Evolutionary conservation across 208 protist genomes (phyloP), one percentile per base, ranked within the genome.

Genomic region (Leishmania arabica): DNA sequence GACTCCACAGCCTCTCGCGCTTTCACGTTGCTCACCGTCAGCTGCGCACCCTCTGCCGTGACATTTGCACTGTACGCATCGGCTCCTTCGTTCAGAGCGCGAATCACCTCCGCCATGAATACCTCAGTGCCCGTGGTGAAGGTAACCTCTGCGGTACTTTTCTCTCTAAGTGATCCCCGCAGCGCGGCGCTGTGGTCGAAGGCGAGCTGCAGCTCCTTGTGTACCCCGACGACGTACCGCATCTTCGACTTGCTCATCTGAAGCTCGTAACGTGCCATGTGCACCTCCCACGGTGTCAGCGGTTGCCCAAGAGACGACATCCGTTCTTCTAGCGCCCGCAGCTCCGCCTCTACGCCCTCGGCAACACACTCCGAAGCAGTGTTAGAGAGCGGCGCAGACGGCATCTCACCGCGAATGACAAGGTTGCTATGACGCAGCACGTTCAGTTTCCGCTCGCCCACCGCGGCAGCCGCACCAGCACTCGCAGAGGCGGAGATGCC

Each of bases 141-240:
- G 7, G 19, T 37, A 19, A 53, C 56, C 40, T 53, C 56, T 56
- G 73, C 3, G 2, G 27, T 51, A 3, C 5, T 31, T 42, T 54
- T 71, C 75, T 81, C 58, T 49, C 4, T 7, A 1, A 80, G 56
- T 24, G 9, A 15, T 27, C 70, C 24, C 2, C 58, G 64, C 21
- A 95, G 76, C 9, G 77, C 42, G 17, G 77, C 71, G 56, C 88
- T 89, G 51, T 60, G 56, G 71, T 96, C 88, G 13, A 98, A 78
- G 9, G 91, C 90, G 1, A 80, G 24, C 77, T 94, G 89, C 34
- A 98, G 65, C 42, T 96, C 92, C 69, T 77, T 83, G 78, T 98
- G 93, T 31, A 98, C 76, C 5, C 95, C 95, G 4, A 98, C 92
- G 31, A 95, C 87, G 78, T 98, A 98, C 17, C 95, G 93, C 93